A percentile compares a stretch with the other conserved stretches of the same genome.
Evolutionary conservation across 352 stramenopile species (phyloP).

Genomic region (Globisporangium acanthophoron): DNA sequence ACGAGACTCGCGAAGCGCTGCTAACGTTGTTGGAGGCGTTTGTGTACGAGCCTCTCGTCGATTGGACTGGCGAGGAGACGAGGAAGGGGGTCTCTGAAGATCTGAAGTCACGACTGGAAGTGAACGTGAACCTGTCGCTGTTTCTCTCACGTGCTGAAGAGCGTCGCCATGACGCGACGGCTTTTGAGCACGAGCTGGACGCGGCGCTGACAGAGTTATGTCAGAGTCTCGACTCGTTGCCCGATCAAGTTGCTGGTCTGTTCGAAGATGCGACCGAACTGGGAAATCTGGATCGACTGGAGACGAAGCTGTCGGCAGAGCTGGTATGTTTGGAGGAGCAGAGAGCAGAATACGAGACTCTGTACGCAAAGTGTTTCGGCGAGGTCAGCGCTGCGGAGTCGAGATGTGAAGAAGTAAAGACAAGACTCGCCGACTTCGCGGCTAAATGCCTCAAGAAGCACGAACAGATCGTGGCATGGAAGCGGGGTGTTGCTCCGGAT

Average conservation of each 20-base stretch:
- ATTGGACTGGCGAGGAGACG: slow-evolving; percentile 59
- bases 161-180: slow-evolving; percentile 50
- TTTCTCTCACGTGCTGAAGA: slow-evolving; percentile 80
- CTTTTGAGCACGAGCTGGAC: slow-evolving; percentile 39
- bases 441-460: slow-evolving; percentile 45
- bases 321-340: slow-evolving; percentile 7
- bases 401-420: slow-evolving; percentile 5
- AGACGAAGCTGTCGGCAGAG: slow-evolving; percentile 17
- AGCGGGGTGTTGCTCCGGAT: slow-evolving; percentile 21
- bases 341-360: slow-evolving; percentile 4
- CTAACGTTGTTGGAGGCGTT: slow-evolving; percentile 80
- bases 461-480: slow-evolving; percentile 41
- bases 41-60: slow-evolving; percentile 78
- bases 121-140: slow-evolving; percentile 83
- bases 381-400: slow-evolving; percentile 2
- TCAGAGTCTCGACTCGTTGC: slow-evolving; percentile 7
- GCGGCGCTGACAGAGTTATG: slow-evolving; percentile 17
- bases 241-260: slow-evolving; percentile 3
- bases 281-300: slow-evolving; percentile 18
- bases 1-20: slow-evolving; percentile 59
- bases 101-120: slow-evolving; percentile 67
- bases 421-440: slow-evolving; percentile 28
- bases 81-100: slow-evolving; percentile 28
- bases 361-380: neutral
- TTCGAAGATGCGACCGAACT: slow-evolving; percentile 1